Evolutionary conservation across 2,329 filamentous ascomycete genomes (phyloP).

Genomic region (Neurospora crassa): DNA sequence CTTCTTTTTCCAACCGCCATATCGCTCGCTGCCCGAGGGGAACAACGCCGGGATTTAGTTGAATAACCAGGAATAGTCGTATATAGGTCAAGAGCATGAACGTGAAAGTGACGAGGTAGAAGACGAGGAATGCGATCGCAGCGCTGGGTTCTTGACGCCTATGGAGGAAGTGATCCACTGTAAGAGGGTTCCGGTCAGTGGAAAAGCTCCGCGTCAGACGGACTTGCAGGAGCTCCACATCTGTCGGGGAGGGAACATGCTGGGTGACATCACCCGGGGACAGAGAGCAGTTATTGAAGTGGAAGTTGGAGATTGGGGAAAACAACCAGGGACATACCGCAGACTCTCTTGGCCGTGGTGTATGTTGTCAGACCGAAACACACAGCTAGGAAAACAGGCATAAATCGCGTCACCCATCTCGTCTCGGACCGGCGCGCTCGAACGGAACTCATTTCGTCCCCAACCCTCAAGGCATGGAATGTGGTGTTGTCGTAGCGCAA

Average conservation of each 20-base stretch:
- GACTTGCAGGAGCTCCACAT: background rate
- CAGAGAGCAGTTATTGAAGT: constrained; percentile 5
- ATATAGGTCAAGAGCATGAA: constrained; percentile 59
- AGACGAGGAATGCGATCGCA: constrained; percentile 59
- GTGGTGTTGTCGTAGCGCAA: background rate
- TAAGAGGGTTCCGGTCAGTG: constrained; percentile 1
- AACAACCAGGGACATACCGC: constrained; percentile 41
- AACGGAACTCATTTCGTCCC: constrained; percentile 2
- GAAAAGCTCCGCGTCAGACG: constrained; percentile 4
- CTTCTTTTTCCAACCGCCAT: constrained; percentile 4
- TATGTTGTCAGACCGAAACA: constrained; percentile 63
- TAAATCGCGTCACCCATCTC: constrained; percentile 48
- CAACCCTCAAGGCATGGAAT: background rate
- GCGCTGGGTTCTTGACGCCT: constrained; percentile 38
- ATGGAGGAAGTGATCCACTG: constrained; percentile 63
- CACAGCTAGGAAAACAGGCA: constrained; percentile 60
- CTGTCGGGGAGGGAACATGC: background rate
- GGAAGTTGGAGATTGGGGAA: background rate
- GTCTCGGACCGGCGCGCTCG: constrained; percentile 15
- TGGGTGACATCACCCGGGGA: background rate
- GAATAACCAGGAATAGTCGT: constrained; percentile 59
- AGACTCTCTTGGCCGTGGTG: constrained; percentile 56
- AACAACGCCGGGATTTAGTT: constrained; percentile 63
- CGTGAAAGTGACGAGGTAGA: constrained; percentile 65
- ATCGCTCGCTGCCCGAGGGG: constrained; percentile 44